phyloP scores from a whole-genome alignment of 257 asterid species.

The Fraxinus pennsylvanica region DNA sequence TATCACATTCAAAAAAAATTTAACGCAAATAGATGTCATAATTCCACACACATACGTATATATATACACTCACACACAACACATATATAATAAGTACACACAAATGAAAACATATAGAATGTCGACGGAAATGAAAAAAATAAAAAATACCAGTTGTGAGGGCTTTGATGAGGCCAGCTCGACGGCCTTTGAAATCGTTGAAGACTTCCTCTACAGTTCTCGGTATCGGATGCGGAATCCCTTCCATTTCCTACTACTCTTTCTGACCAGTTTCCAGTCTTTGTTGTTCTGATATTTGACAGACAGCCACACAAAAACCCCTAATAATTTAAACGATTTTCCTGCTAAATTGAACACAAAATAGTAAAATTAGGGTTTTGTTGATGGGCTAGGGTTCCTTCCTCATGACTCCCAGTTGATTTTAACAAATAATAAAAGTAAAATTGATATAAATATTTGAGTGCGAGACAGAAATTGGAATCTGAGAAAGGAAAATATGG shows the following conservation, averaged over 20 bases:
- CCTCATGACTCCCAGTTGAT: conserved; percentile 8
- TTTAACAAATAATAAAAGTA: neutral
- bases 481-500: neutral
- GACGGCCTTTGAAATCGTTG: conserved; percentile 54
- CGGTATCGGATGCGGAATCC: conserved; percentile 38
- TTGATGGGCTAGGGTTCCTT: conserved; percentile 30
- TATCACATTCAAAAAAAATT: neutral
- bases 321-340: conserved; percentile 11
- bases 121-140: neutral
- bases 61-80: neutral
- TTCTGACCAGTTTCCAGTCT: conserved; percentile 8
- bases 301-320: conserved; percentile 14
- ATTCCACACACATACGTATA: neutral
- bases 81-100: neutral
- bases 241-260: conserved; percentile 38
- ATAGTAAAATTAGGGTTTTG: conserved; percentile 24
- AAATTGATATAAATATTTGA: neutral
- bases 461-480: neutral
- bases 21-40: neutral
- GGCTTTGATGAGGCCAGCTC: conserved; percentile 59
- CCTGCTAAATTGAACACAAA: neutral
- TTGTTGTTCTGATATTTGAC: neutral
- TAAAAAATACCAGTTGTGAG: conserved; percentile 46
- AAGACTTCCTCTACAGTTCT: conserved; percentile 60
- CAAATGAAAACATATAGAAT: neutral